Conservation (phyloP, 2,329 filamentous ascomycete species). For the Chalaropsis ovoidea region DNA sequence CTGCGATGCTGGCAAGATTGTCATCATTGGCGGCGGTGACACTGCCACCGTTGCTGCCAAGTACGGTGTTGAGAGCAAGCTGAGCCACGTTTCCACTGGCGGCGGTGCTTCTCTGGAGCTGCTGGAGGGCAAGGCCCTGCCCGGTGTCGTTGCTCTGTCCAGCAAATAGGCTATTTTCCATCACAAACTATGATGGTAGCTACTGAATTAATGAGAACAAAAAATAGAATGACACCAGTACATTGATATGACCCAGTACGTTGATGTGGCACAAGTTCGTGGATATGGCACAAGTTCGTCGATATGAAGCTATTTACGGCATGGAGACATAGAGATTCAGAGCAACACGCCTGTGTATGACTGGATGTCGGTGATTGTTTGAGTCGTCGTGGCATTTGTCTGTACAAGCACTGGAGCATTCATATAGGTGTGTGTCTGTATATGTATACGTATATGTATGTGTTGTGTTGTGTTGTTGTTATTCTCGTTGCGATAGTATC, state of each 20-base stretch:
- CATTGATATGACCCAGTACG: neutral
- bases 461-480: neutral
- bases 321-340: neutral
- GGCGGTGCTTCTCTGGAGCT: slow-evolving; percentile 92
- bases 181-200: neutral
- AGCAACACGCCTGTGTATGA: neutral
- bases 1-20: slow-evolving; percentile 75
- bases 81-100: slow-evolving; percentile 95
- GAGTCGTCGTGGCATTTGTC: neutral
- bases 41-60: slow-evolving; percentile 96
- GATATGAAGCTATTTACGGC: neutral
- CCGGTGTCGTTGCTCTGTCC: slow-evolving; percentile 85
- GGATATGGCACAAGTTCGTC: too few relatives aligned
- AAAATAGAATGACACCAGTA: slow-evolving; percentile 1
- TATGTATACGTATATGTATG: neutral
- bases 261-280: too few relatives aligned
- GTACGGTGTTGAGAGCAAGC: slow-evolving; percentile 90
- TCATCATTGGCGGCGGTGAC: slow-evolving; percentile 97
- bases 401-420: neutral
- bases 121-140: slow-evolving; percentile 94
- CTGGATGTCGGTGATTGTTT: neutral
- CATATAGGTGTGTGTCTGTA: neutral
- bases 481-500: neutral
- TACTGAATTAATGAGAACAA: slow-evolving; percentile 8
- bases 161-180: slow-evolving; percentile 45